These are phyloP conservation scores for Filobasidium floriforme DNA, from an alignment of 768 basidiomycete genomes.

Conservation along the genomic window DNA sequence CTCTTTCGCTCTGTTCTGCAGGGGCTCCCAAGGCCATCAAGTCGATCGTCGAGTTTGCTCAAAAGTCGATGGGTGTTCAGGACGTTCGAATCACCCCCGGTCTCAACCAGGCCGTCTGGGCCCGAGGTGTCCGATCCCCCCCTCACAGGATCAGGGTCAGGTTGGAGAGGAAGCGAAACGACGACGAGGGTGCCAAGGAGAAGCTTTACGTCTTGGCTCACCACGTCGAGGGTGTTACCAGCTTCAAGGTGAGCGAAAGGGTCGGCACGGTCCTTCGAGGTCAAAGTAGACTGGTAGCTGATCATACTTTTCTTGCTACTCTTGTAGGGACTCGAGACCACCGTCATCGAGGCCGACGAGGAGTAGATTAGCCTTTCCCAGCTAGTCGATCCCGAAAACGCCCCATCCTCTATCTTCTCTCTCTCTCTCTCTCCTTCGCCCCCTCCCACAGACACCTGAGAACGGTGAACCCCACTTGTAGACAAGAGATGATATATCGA, in stretches of 20 bases:
- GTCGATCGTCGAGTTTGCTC: constrained; percentile 82
- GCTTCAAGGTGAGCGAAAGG: constrained; percentile 67
- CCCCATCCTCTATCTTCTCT: too few relatives aligned
- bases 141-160: constrained; percentile 86
- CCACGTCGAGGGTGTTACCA: constrained; percentile 59
- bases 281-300: neutral
- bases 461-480: too few relatives aligned
- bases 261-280: neutral
- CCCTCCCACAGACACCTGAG: too few relatives aligned
- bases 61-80: constrained; percentile 87
- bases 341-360: constrained; percentile 58
- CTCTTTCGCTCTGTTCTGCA: constrained; percentile 14
- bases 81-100: constrained; percentile 93
- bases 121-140: constrained; percentile 83
- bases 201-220: constrained; percentile 89
- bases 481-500: too few relatives aligned
- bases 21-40: constrained; percentile 88
- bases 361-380: constrained; percentile 20
- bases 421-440: too few relatives aligned
- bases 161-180: constrained; percentile 96
- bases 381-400: too few relatives aligned
- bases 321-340: constrained; percentile 71
- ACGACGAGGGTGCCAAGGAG: constrained; percentile 97
- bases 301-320: constrained; percentile 20
- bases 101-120: constrained; percentile 93